phyloP scores from a whole-genome alignment of 495 filamentous ascomycete genomes.

The Lichenothelia convexa region DNA sequence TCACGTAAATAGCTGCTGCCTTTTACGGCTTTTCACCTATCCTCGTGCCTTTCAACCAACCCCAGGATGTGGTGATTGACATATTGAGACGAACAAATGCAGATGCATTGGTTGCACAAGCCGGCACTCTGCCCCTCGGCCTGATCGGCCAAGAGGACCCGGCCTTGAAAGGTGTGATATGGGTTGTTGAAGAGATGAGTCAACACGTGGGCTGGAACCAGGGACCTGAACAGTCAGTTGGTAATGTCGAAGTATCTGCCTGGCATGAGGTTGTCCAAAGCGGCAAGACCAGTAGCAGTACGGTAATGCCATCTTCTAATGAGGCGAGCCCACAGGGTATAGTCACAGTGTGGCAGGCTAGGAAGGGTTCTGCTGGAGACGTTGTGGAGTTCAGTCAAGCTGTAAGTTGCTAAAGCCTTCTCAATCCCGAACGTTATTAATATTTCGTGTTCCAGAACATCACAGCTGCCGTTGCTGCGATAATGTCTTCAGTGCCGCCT shows the following conservation, averaged over 20 bases:
- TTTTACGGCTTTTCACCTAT: conserved; percentile 73
- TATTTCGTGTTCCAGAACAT: conserved; percentile 38
- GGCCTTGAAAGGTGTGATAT: conserved; percentile 61
- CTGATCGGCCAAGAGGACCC: conserved; percentile 46
- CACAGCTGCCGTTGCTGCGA: conserved; percentile 58
- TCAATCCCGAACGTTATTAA: conserved; percentile 1
- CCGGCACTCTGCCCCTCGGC: conserved; percentile 73
- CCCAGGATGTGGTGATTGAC: conserved; percentile 41
- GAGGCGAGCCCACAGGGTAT: conserved; percentile 14
- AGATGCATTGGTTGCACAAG: conserved; percentile 67
- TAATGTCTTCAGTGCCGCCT: conserved; percentile 54
- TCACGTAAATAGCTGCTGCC: conserved; percentile 37
- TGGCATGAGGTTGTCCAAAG: conserved; percentile 76
- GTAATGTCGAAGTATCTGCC: conserved; percentile 55
- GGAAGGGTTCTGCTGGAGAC: conserved; percentile 31
- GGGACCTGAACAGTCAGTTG: conserved; percentile 52
- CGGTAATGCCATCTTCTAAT: conserved; percentile 32
- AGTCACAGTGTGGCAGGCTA: conserved; percentile 21
- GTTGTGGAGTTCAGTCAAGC: conserved; percentile 59
- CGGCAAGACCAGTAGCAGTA: conserved; percentile 24
- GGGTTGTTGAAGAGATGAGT: conserved; percentile 85
- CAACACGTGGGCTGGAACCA: conserved; percentile 84
- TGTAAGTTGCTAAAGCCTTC: conserved; percentile 18
- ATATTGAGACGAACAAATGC: conserved; percentile 52
- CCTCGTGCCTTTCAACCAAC: conserved; percentile 64